Evolutionary conservation across 2,329 filamentous ascomycete genomes (phyloP).

Genomic region (Pestalotiopsis sp.): DNA sequence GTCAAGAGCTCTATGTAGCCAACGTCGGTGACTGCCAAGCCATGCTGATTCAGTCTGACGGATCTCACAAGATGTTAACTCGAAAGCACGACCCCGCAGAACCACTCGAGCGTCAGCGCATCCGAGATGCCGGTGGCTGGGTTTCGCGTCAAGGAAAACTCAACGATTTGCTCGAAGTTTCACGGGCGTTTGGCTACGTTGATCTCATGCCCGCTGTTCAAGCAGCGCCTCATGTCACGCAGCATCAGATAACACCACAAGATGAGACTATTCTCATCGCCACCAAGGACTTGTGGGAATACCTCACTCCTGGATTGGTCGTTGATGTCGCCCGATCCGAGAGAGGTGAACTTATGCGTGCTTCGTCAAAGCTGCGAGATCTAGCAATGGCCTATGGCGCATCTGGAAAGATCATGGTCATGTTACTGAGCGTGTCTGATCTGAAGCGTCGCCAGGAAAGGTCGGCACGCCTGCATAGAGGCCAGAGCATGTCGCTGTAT

Average conservation of each 20-base stretch:
- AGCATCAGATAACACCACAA: constrained; percentile 78
- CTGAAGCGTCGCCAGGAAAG: constrained; percentile 81
- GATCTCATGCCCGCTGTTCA: constrained; percentile 92
- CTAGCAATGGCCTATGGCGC: constrained; percentile 95
- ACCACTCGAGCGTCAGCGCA: constrained; percentile 79
- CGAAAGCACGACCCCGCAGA: constrained; percentile 93
- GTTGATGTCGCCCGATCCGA: constrained; percentile 90
- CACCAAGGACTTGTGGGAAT: constrained; percentile 94
- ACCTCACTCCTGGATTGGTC: constrained; percentile 84
- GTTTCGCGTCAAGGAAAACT: constrained; percentile 93
- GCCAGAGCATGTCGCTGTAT: constrained; percentile 84
- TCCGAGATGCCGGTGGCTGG: constrained; percentile 92
- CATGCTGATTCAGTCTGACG: constrained; percentile 91
- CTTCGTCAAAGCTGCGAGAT: constrained; percentile 91
- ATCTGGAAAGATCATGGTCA: constrained; percentile 96
- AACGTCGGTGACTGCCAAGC: constrained; percentile 96
- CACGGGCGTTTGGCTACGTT: constrained; percentile 92
- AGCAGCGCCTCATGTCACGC: constrained; percentile 82
- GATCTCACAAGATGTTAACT: constrained; percentile 81
- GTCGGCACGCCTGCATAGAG: constrained; percentile 68
- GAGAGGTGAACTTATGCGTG: constrained; percentile 88
- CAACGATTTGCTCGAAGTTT: constrained; percentile 90
- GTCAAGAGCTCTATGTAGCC: constrained; percentile 88
- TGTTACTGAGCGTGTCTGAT: constrained; percentile 94
- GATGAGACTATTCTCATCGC: constrained; percentile 94